Percentiles rank a stretch among this genome's conserved stretches.
Evolutionary conservation across 495 filamentous ascomycete species (phyloP).

Genomic region (Aspergillus conjunctus): DNA sequence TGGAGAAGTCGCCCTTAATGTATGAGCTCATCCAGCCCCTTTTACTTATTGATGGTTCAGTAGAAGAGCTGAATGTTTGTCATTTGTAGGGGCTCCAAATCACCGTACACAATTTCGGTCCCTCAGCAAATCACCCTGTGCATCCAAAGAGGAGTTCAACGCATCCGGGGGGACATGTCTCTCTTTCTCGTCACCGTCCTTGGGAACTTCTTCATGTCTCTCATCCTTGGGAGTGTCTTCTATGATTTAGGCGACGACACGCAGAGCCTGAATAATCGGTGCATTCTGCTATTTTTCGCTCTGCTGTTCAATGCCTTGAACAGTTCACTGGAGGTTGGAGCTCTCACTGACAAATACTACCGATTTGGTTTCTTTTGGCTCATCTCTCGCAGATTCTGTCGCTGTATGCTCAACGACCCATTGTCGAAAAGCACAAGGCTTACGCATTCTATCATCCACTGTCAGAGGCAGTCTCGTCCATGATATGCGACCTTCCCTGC

Average conservation of each 20-base stretch:
- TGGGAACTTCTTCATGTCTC: slow-evolving; percentile 68
- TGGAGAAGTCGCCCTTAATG: too few species aligned
- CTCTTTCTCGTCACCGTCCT: slow-evolving; percentile 66
- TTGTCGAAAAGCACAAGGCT: slow-evolving; percentile 62
- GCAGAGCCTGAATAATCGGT: slow-evolving; percentile 68
- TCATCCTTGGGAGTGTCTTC: slow-evolving; percentile 79
- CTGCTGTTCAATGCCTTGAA: slow-evolving; percentile 52
- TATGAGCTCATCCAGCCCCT: slow-evolving; percentile 8
- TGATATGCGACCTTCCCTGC: slow-evolving; percentile 57
- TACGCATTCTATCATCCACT: slow-evolving; percentile 63
- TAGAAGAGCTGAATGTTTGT: too few species aligned
- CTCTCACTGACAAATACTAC: too few species aligned
- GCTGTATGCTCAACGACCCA: slow-evolving; percentile 58
- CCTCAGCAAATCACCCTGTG: slow-evolving; percentile 43
- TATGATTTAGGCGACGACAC: slow-evolving; percentile 66
- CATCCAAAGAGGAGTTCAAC: slow-evolving; percentile 45
- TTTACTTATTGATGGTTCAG: too few species aligned
- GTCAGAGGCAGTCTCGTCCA: slow-evolving; percentile 55
- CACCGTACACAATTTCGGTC: slow-evolving; percentile 41
- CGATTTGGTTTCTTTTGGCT: too few species aligned
- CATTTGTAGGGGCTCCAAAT: too few species aligned
- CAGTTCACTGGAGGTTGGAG: too few species aligned
- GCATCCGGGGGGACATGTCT: slow-evolving; percentile 67
- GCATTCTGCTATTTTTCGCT: slow-evolving; percentile 41
- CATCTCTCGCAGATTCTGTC: slow-evolving; percentile 66